These are phyloP conservation scores for Yarrowia sp. DNA, from an alignment of 805 yeast genomes.

Conservation along the genomic window DNA sequence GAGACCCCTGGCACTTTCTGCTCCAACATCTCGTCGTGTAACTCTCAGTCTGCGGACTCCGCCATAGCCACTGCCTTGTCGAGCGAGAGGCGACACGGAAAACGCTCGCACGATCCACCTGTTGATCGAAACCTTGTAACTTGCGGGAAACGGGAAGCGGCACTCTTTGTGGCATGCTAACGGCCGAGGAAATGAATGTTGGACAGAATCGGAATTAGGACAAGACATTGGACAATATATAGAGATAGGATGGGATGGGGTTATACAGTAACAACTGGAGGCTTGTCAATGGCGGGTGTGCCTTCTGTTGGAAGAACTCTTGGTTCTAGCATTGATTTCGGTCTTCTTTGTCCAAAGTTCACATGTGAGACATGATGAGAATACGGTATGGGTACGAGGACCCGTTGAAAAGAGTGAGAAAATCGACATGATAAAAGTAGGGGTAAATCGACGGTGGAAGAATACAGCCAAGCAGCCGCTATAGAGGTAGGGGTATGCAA, in stretches of 20 bases:
- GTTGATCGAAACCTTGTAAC: slow-evolving; percentile 23
- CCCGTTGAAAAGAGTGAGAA: not conserved
- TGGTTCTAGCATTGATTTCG: no score
- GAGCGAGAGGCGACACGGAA: not conserved
- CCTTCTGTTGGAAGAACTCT: no score
- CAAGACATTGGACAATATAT: no score
- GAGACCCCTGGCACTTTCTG: not conserved
- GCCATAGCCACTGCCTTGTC: slow-evolving; percentile 16
- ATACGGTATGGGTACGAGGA: slow-evolving; percentile 1
- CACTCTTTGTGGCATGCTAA: not conserved
- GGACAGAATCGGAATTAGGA: no score
- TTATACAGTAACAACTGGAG: no score
- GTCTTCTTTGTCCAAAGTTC: not conserved
- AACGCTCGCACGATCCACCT: slow-evolving; percentile 20
- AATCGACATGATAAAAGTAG: slow-evolving; percentile 1
- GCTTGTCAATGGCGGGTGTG: no score
- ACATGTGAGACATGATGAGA: not conserved
- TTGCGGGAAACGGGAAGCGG: slow-evolving; percentile 5
- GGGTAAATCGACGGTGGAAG: not conserved
- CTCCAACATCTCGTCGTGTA: not conserved
- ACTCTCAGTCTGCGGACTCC: slow-evolving; percentile 25
- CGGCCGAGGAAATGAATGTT: not conserved
- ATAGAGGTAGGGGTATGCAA: slow-evolving; percentile 1
- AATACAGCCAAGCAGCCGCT: not conserved
- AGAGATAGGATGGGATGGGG: no score